Percentiles rank a stretch among this genome's conserved stretches.
Conservation (phyloP, 1,284 basidiomycete species). For the Rugosomyces carneus region DNA sequence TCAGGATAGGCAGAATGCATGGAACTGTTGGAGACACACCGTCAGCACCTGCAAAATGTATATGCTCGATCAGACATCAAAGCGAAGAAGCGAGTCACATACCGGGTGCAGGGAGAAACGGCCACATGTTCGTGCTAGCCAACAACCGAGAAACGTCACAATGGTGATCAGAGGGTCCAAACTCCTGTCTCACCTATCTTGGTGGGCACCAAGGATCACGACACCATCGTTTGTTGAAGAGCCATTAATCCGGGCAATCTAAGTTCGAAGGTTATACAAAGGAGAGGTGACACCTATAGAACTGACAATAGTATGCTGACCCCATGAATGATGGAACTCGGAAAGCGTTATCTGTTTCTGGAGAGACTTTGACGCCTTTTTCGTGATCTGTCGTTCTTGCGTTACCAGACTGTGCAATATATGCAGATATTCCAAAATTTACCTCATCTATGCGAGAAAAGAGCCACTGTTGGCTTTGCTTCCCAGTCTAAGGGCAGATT, state of each 20-base stretch:
- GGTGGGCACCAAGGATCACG: slow-evolving; percentile 80
- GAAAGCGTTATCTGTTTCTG: slow-evolving; percentile 55
- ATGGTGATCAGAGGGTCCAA: slow-evolving; percentile 9
- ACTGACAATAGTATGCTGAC: slow-evolving; percentile 83
- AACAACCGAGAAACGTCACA: slow-evolving; percentile 14
- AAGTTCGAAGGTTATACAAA: slow-evolving; percentile 10
- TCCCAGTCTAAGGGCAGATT: slow-evolving; percentile 55
- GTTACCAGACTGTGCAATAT: slow-evolving; percentile 3
- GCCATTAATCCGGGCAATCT: slow-evolving; percentile 73
- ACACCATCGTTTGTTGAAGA: slow-evolving; percentile 51
- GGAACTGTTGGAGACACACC: slow-evolving; percentile 28
- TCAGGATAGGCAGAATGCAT: slow-evolving; percentile 11
- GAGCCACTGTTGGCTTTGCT: slow-evolving; percentile 80
- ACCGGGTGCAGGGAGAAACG: slow-evolving; percentile 86
- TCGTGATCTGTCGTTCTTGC: slow-evolving; percentile 51
- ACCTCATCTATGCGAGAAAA: slow-evolving; percentile 67
- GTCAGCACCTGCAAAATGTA: slow-evolving; percentile 68
- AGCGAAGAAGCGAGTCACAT: slow-evolving; percentile 19
- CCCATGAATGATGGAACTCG: slow-evolving; percentile 89
- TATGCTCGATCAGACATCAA: slow-evolving; percentile 7
- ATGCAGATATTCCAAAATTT: slow-evolving; percentile 15
- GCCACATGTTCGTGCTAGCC: slow-evolving; percentile 78
- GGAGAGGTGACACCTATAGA: slow-evolving; percentile 7
- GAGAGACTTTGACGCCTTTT: slow-evolving; percentile 50
- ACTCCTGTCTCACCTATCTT: slow-evolving; percentile 60